phyloP scores from a whole-genome alignment of 148 eudicot species.

The Dianthus caryophyllus region DNA sequence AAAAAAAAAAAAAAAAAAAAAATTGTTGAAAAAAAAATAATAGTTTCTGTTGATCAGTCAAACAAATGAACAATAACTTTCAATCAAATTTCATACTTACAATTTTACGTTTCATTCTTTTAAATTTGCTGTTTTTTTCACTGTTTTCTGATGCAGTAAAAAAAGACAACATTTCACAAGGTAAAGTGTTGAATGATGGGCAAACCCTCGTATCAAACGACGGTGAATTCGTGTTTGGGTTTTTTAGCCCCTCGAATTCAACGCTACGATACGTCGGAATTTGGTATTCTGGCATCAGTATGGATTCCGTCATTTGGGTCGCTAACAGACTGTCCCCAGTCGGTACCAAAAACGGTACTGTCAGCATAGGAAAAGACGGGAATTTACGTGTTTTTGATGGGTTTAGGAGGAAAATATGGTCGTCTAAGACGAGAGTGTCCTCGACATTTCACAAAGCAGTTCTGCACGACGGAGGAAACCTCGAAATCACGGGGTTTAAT shows the following conservation, averaged over 20 bases:
- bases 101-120: slow-evolving; percentile 14
- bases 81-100: slow-evolving; percentile 18
- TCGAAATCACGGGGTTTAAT: slow-evolving; percentile 21
- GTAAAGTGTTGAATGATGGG: slow-evolving; percentile 34
- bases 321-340: slow-evolving; percentile 62
- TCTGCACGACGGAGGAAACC: slow-evolving; percentile 39
- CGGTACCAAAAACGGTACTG: slow-evolving; percentile 23
- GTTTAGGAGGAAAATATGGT: slow-evolving; percentile 30
- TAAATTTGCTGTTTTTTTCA: slow-evolving; percentile 17
- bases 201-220: slow-evolving; percentile 43
- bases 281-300: slow-evolving; percentile 36
- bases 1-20: too few relatives aligned
- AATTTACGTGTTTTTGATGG: slow-evolving; percentile 37
- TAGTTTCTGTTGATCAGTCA: background rate
- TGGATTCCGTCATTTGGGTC: slow-evolving; percentile 54
- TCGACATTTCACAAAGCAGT: slow-evolving; percentile 27
- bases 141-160: slow-evolving; percentile 17
- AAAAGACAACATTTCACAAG: slow-evolving; percentile 32
- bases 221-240: slow-evolving; percentile 48
- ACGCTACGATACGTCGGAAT: slow-evolving; percentile 58
- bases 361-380: slow-evolving; percentile 34
- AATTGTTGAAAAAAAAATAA: too few relatives aligned
- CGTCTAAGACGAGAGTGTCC: slow-evolving; percentile 19
- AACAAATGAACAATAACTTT: slow-evolving; percentile 16
- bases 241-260: slow-evolving; percentile 61